Percentiles rank a stretch among this genome's conserved stretches.
Conservation (phyloP, 306 rosid genomes). For the Vigna nakashimae region DNA sequence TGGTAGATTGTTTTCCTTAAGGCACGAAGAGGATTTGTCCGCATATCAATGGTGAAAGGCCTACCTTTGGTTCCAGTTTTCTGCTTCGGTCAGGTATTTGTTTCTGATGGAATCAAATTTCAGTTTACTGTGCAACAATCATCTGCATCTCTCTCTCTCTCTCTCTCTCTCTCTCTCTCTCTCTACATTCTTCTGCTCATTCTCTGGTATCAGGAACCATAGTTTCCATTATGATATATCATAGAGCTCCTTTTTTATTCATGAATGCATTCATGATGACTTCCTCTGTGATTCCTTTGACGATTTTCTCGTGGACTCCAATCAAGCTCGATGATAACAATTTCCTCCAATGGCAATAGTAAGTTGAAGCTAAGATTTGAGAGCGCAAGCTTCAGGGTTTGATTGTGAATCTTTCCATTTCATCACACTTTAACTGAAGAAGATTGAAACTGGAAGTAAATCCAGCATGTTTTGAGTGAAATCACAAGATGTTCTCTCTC, state of each 20-base stretch:
- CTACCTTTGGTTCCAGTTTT: constrained; percentile 89
- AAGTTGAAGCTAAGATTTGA: not conserved
- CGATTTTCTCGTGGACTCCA: not conserved
- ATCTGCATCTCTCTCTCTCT: not conserved
- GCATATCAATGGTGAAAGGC: constrained; percentile 84
- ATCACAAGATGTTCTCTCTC: not conserved
- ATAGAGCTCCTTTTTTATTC: not conserved
- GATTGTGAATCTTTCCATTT: not conserved
- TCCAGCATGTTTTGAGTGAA: not conserved
- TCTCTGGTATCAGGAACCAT: not conserved
- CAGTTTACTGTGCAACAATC: not conserved
- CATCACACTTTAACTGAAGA: not conserved
- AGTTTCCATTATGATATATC: not conserved
- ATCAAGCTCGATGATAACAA: not conserved
- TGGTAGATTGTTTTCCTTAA: constrained; percentile 76
- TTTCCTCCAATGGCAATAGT: not conserved
- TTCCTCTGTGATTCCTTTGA: not conserved
- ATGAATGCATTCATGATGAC: not conserved
- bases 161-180: not conserved
- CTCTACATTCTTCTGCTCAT: not conserved
- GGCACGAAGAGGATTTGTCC: constrained; percentile 87
- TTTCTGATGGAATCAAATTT: constrained; percentile 4
- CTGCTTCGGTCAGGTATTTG: constrained; percentile 91
- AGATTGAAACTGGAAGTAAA: not conserved
- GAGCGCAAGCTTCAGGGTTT: not conserved